A percentile compares a stretch with the other conserved stretches of the same genome.
Conservation (phyloP, 2,329 filamentous ascomycete species). For the Helminthosporium solani region DNA sequence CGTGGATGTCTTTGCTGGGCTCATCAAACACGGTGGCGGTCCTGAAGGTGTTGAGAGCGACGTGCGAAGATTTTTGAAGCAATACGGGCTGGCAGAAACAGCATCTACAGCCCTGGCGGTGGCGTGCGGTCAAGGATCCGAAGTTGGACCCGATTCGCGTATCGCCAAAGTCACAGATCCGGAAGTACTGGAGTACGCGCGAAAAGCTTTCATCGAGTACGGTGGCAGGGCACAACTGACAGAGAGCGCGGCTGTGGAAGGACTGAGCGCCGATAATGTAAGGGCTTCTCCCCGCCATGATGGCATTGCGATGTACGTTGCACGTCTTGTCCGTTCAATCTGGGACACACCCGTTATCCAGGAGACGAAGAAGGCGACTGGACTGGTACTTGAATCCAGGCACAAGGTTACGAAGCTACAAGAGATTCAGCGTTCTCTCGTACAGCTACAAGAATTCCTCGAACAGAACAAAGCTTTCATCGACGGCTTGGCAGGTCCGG, state of each 20-base stretch:
- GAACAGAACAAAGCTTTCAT: constrained; percentile 87
- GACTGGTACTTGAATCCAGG: constrained; percentile 65
- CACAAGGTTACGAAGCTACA: constrained; percentile 69
- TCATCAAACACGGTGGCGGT: constrained; percentile 69
- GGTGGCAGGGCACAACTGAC: constrained; percentile 84
- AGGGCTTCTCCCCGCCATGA: constrained; percentile 86
- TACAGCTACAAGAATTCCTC: constrained; percentile 77
- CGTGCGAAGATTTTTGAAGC: constrained; percentile 77
- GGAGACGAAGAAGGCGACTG: constrained; percentile 55
- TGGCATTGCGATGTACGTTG: constrained; percentile 83
- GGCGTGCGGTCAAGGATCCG: constrained; percentile 88
- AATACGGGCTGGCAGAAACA: constrained; percentile 86
- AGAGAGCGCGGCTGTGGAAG: constrained; percentile 67
- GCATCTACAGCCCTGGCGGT: constrained; percentile 90
- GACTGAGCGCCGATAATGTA: constrained; percentile 74
- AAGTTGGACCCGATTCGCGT: constrained; percentile 70
- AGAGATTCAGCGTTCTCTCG: constrained; percentile 76
- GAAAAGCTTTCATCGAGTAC: constrained; percentile 86
- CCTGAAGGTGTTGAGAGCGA: constrained; percentile 81
- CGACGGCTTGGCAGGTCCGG: constrained; percentile 87
- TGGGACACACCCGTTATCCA: constrained; percentile 79
- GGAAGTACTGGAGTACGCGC: constrained; percentile 79
- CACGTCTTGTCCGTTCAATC: constrained; percentile 80
- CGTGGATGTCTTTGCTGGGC: constrained; percentile 87
- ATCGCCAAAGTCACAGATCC: constrained; percentile 74